Conservation (phyloP, 257 asterid species). For the Solanum megistacrolobum region DNA sequence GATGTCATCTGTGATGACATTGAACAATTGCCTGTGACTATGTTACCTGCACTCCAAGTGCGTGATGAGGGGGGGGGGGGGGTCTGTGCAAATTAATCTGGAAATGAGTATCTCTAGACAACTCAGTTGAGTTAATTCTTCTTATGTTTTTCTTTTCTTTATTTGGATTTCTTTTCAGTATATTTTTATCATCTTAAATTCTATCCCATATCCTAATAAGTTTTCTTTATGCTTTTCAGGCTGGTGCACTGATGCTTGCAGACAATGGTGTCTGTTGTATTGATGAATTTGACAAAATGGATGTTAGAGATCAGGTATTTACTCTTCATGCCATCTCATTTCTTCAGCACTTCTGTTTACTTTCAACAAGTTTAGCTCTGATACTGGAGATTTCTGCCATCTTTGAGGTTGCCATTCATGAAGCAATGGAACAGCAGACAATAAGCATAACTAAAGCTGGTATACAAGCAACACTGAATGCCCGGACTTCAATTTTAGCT, state of each 20-base stretch:
- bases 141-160: neutral
- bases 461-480: constrained; percentile 96
- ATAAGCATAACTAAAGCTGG: constrained; percentile 99
- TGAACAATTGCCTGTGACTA: neutral
- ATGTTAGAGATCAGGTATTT: constrained; percentile 86
- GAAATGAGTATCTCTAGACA: neutral
- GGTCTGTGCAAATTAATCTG: neutral
- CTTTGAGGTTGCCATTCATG: constrained; percentile 93
- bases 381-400: neutral
- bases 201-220: neutral
- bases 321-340: neutral
- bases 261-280: constrained; percentile 97
- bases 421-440: constrained; percentile 99
- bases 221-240: constrained; percentile 34
- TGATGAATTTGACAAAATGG: constrained; percentile 99
- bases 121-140: neutral
- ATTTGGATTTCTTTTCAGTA: neutral
- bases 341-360: neutral
- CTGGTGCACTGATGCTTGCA: constrained; percentile 99
- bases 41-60: neutral
- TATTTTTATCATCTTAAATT: neutral
- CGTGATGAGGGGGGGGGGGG: neutral
- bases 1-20: neutral
- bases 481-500: constrained; percentile 95
- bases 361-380: neutral